Evolutionary conservation across 805 yeast genomes (phyloP), one percentile per base, ranked within the genome.

Genomic region (Candida golubevii): DNA sequence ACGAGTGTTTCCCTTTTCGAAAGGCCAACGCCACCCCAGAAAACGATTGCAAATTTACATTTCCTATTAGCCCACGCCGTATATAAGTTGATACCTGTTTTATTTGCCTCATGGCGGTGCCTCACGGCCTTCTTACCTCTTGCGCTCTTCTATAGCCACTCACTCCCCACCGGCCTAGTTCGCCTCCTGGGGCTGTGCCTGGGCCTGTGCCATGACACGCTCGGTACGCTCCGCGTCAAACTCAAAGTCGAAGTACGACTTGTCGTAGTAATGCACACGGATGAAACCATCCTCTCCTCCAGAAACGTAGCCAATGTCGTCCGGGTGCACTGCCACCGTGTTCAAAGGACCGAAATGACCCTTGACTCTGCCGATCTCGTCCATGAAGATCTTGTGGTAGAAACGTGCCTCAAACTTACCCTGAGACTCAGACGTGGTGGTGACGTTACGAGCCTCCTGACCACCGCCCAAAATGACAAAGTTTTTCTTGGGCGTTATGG

Each of bases 341-440:
- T 93, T 93, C 59, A 93, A 79, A 38, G 99, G 99, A 75, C 99
- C 99, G 77, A 93, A 93, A 74, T 93, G 99, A 46, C 99, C 99
- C 70, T 86, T 88, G 40, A 93, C 91, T 71, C 97, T 84, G 55
- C 98, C 99, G 54, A 93, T 83, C 67, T 91, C 98, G 63, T 91
- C 98, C 66, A 84, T 85, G 66, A 90, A 93, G 40, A 93, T 79
- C 72, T 91, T 93, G 71, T 93, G 98, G 71, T 83, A 88, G 66
- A 93, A 87, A 71, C 96, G 81, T 32, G 97, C 93, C 74, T 93
- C 98, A 66, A 93, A 93, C 63, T 88, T 88, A 73, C 99, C 99
- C 67, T 91, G 96, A 39, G 84, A 76, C 44, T 89, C 82, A 35
- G 93, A 79, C 26, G 98, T 89, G n/a, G 98, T 93, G 35, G 99